These are phyloP conservation scores for Phytopythium boreale DNA, from an alignment of 352 stramenopile genomes.

Conservation along the genomic window DNA sequence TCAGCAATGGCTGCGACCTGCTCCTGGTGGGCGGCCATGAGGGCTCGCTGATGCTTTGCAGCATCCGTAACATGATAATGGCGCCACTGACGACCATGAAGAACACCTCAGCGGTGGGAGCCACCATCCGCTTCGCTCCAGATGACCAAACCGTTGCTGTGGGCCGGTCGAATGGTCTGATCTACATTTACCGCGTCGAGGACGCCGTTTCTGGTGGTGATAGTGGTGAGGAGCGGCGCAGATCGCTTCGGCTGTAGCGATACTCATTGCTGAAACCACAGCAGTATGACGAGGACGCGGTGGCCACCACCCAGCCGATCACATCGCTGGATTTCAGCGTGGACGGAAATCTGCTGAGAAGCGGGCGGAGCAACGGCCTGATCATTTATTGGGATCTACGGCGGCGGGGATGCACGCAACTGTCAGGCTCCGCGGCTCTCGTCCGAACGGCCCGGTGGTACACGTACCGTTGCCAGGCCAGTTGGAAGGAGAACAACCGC, in stretches of 20 bases:
- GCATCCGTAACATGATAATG: constrained; percentile 20
- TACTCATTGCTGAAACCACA: constrained; percentile 57
- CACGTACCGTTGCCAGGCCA: constrained; percentile 41
- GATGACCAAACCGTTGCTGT: constrained; percentile 44
- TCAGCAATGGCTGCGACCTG: constrained; percentile 44
- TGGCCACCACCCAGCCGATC: constrained; percentile 10
- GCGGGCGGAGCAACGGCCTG: constrained; percentile 28
- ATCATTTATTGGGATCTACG: constrained; percentile 66
- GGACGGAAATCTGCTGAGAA: constrained; percentile 58
- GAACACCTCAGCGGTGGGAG: constrained; percentile 46
- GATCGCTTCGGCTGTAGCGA: constrained; percentile 28
- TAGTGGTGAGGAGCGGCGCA: background rate
- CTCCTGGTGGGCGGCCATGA: constrained; percentile 55
- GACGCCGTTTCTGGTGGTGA: constrained; percentile 2
- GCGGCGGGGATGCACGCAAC: constrained; percentile 38
- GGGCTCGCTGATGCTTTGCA: constrained; percentile 47
- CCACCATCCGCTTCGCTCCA: constrained; percentile 46
- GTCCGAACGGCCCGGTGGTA: constrained; percentile 57
- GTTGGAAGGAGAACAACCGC: background rate
- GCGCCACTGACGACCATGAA: constrained; percentile 48
- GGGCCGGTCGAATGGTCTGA: constrained; percentile 52
- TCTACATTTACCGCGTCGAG: constrained; percentile 72
- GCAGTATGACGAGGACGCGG: constrained; percentile 14
- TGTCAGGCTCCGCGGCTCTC: constrained; percentile 31
- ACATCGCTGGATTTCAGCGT: constrained; percentile 64